Evolutionary conservation across 306 rosid species (phyloP).

Genomic region (Medicago lupulina): DNA sequence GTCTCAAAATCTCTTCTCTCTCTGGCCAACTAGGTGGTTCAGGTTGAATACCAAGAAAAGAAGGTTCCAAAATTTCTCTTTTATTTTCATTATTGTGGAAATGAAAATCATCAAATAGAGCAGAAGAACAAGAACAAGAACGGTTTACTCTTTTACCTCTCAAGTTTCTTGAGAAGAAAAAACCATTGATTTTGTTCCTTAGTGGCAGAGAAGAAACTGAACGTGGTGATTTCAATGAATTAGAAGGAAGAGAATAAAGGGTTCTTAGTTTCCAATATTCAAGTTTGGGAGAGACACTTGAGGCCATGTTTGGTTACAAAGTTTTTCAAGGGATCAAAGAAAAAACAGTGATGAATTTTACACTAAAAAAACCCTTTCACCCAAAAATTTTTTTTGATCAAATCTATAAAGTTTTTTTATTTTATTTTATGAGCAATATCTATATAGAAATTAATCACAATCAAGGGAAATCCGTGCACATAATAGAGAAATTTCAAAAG

Average conservation of each 20-base stretch:
- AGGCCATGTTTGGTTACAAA: slow-evolving; percentile 49
- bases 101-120: slow-evolving; percentile 48
- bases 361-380: slow-evolving; percentile 1
- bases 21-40: slow-evolving; percentile 75
- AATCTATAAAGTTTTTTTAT: too few relatives aligned
- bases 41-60: slow-evolving; percentile 58
- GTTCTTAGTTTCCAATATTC: slow-evolving; percentile 45
- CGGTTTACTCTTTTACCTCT: slow-evolving; percentile 44
- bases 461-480: slow-evolving; percentile 32
- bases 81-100: slow-evolving; percentile 40
- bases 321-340: slow-evolving; percentile 29
- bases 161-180: background rate
- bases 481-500: slow-evolving; percentile 7
- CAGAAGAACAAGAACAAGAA: slow-evolving; percentile 35
- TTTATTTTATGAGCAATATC: too few relatives aligned
- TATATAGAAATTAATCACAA: slow-evolving; percentile 22
- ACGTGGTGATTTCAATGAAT: slow-evolving; percentile 36
- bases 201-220: slow-evolving; percentile 37
- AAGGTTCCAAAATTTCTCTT: slow-evolving; percentile 51
- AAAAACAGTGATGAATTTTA: slow-evolving; percentile 11
- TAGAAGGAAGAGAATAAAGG: slow-evolving; percentile 38
- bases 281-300: slow-evolving; percentile 47
- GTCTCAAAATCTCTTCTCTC: slow-evolving; percentile 53
- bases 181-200: slow-evolving; percentile 33
- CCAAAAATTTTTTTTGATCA: too few relatives aligned